Evolutionary conservation across 495 filamentous ascomycete genomes (phyloP).

Genomic region (Podospora comata): DNA sequence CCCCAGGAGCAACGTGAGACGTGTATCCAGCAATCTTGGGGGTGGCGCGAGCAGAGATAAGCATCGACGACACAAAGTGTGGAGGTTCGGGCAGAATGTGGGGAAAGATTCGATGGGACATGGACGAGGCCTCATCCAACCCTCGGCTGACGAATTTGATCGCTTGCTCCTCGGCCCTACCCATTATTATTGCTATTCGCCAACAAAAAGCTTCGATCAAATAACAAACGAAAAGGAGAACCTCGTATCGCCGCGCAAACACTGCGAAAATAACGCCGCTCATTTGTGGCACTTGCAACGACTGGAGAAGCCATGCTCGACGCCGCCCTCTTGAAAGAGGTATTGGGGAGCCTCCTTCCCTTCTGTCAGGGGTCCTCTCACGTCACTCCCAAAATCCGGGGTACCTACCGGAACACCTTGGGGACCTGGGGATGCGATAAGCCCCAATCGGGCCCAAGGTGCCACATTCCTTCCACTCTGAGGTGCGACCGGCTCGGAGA

Average conservation of each 20-base stretch:
- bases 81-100: constrained; percentile 17
- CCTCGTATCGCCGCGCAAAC: constrained; percentile 2
- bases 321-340: constrained; percentile 6
- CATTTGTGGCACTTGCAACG: constrained; percentile 12
- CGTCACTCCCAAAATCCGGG: constrained; percentile 17
- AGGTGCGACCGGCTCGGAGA: constrained; percentile 2
- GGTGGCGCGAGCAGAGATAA: constrained; percentile 32
- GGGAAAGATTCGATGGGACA: constrained; percentile 9
- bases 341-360: constrained; percentile 2
- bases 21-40: constrained; percentile 26
- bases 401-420: constrained; percentile 1
- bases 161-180: neutral
- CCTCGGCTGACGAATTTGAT: constrained; percentile 14
- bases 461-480: constrained; percentile 2
- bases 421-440: neutral
- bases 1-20: constrained; percentile 16
- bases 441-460: neutral
- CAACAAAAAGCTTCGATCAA: neutral
- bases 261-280: constrained; percentile 7
- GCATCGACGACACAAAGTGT: constrained; percentile 23
- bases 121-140: neutral
- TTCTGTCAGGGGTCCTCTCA: constrained; percentile 1
- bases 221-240: neutral
- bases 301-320: neutral
- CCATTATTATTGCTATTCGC: neutral